Conservation (phyloP, 495 filamentous ascomycete species). For the Parathielavia appendiculata region DNA sequence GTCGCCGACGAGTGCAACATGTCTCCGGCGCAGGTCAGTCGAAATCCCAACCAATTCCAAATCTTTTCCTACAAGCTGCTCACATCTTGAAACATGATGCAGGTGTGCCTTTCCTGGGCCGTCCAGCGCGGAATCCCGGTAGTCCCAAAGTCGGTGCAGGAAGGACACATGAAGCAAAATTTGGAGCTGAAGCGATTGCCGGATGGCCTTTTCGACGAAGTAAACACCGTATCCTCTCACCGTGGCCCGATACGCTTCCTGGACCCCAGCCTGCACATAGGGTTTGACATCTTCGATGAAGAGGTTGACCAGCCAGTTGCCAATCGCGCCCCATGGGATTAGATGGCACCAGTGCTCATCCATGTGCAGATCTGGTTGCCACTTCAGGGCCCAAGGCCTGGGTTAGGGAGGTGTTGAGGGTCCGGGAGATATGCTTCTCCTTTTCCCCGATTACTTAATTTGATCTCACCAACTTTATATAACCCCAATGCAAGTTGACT, state of each 20-base stretch:
- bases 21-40: slow-evolving; percentile 29
- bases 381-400: too few relatives aligned
- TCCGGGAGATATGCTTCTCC: too few relatives aligned
- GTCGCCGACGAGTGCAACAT: slow-evolving; percentile 23
- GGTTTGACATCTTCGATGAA: slow-evolving; percentile 37
- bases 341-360: neutral
- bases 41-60: neutral
- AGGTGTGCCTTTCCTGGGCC: slow-evolving; percentile 40
- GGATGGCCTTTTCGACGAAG: slow-evolving; percentile 19
- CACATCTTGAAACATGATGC: neutral
- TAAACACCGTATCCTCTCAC: slow-evolving; percentile 19
- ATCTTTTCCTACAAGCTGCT: neutral
- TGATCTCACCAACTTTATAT: too few relatives aligned
- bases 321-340: slow-evolving; percentile 31
- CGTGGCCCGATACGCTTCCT: slow-evolving; percentile 27
- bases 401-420: too few relatives aligned
- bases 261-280: slow-evolving; percentile 28
- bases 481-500: too few relatives aligned
- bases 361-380: too few relatives aligned
- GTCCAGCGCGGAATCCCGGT: slow-evolving; percentile 32
- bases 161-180: slow-evolving; percentile 52
- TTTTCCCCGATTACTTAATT: too few relatives aligned
- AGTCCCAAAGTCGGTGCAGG: slow-evolving; percentile 49
- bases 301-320: slow-evolving; percentile 30
- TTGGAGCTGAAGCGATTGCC: slow-evolving; percentile 23